Base-by-base conservation (phyloP, 208 protist genomes). In the Strigomonas culicis region DNA sequence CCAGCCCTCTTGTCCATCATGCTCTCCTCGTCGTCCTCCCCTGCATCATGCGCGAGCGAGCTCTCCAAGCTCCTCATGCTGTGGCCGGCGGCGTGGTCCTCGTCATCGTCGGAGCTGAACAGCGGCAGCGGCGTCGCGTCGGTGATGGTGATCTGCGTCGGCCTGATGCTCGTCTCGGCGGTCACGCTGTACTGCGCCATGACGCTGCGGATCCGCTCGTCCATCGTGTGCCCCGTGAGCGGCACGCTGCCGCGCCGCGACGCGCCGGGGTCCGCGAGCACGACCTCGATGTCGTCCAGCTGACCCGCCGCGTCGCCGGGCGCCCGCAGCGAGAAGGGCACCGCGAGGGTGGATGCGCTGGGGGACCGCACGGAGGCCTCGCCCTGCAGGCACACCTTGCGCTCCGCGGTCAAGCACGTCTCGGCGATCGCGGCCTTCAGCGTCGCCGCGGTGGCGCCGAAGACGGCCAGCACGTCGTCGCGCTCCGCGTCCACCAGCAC, bases 401-500 rank as follows among this genome's bases (percentile, higher is more conserved):
- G n/a, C 43, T 62, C 21, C 19, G 28, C 7, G 8, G 19, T 10
- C 13, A 62, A 25, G 21, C 57, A 62, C 39, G 27, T 15, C 39
- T 21, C 28, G 39, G 39, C 39, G 36, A 62, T 22, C 39, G 57
- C 22, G 15, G 39, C 36, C 57, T 62, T 62, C 39, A 51, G 57
- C 10, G 39, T 31, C 11, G 34, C 1, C 6, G 24, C n/a, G 24
- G 57, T 49, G 19, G 69, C 63, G n/a, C 79, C 64, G 50, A 84
- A 85, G 21, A 72, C 74, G 11, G 21, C 53, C 11, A 52, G 63
- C 21, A 88, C 56, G 41, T 84, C 77, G 17, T 66, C 56, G 30
- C 70, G 46, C 51, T 84, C 80, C 21, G 70, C 70, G 55, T 84
- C 73, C 2, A 74, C 79, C 30, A 92, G 69, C 24, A 85, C 73